Evolutionary conservation across 169 alveolate genomes (phyloP).

Genomic region (Plasmodium reichenowi): DNA sequence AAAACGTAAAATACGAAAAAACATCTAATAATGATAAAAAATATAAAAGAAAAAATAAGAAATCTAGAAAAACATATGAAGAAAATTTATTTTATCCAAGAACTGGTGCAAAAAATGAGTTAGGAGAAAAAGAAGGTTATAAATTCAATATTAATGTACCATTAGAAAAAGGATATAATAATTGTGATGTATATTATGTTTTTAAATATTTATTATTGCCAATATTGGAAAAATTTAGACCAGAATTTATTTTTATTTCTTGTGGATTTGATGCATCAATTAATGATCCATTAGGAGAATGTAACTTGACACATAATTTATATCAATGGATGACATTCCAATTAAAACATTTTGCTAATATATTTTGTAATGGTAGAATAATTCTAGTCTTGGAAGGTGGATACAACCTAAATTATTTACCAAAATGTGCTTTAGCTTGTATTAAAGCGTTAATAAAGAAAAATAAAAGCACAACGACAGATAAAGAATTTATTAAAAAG

Average conservation of each 20-base stretch:
- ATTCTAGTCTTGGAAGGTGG: slow-evolving; percentile 96
- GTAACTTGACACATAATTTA: slow-evolving; percentile 88
- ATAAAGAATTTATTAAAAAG: not conserved
- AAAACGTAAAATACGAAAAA: too few species aligned
- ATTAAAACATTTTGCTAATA: slow-evolving; percentile 91
- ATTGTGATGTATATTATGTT: slow-evolving; percentile 81
- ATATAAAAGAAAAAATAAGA: slow-evolving; percentile 7
- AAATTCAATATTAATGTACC: slow-evolving; percentile 82
- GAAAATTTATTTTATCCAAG: slow-evolving; percentile 91
- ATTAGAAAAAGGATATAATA: slow-evolving; percentile 78
- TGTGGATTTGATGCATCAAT: slow-evolving; percentile 96
- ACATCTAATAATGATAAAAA: not conserved
- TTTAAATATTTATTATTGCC: slow-evolving; percentile 87
- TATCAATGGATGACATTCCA: slow-evolving; percentile 92
- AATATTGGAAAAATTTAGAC: slow-evolving; percentile 91
- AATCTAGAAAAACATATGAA: slow-evolving; percentile 60
- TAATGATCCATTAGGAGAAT: slow-evolving; percentile 88
- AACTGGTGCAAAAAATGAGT: slow-evolving; percentile 86
- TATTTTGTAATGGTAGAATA: slow-evolving; percentile 91
- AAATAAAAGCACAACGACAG: slow-evolving; percentile 22
- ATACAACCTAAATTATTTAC: slow-evolving; percentile 82
- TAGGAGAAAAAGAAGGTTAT: slow-evolving; percentile 77
- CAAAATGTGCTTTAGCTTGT: slow-evolving; percentile 78
- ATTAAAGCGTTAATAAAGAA: slow-evolving; percentile 73
- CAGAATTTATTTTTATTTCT: slow-evolving; percentile 94